A percentile compares a stretch with the other conserved stretches of the same genome.
Evolutionary conservation across 2,329 filamentous ascomycete species (phyloP).

Genomic region (Keithomyces neogunnii): DNA sequence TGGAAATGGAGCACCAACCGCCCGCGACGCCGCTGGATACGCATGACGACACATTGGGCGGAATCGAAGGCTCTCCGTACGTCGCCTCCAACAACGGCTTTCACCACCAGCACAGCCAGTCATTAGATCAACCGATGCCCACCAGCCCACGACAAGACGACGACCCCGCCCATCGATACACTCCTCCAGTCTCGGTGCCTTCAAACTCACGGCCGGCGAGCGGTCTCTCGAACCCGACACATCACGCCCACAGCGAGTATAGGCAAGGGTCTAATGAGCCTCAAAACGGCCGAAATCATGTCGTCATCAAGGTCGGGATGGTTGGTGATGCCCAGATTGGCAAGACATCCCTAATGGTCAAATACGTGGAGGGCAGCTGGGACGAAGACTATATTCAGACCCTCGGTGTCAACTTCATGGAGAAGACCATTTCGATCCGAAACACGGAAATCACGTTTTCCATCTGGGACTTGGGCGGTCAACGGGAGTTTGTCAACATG

Average conservation of each 20-base stretch:
- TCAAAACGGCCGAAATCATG: conserved; percentile 53
- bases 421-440: conserved; percentile 98
- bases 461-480: conserved; percentile 96
- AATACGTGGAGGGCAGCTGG: conserved; percentile 99
- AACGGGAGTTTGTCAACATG: conserved; percentile 99
- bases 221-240: conserved; percentile 38
- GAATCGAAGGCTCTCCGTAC: conserved; percentile 40
- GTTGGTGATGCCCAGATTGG: conserved; percentile 98
- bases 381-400: conserved; percentile 99
- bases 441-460: conserved; percentile 99
- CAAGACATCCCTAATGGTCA: conserved; percentile 99
- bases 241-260: conserved; percentile 35
- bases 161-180: conserved; percentile 36
- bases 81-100: conserved; percentile 26
- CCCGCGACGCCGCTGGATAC: conserved; percentile 21
- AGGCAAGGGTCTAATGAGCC: conserved; percentile 29
- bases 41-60: conserved; percentile 42
- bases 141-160: conserved; percentile 32
- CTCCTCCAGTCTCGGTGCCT: conserved; percentile 35
- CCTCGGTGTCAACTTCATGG: conserved; percentile 98
- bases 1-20: conserved; percentile 31
- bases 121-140: conserved; percentile 40
- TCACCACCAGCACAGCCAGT: conserved; percentile 38
- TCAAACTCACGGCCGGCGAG: conserved; percentile 48
- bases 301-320: conserved; percentile 99